These are phyloP conservation scores for Viridothelium virens DNA, from an alignment of 495 filamentous ascomycete species.

Conservation along the genomic window DNA sequence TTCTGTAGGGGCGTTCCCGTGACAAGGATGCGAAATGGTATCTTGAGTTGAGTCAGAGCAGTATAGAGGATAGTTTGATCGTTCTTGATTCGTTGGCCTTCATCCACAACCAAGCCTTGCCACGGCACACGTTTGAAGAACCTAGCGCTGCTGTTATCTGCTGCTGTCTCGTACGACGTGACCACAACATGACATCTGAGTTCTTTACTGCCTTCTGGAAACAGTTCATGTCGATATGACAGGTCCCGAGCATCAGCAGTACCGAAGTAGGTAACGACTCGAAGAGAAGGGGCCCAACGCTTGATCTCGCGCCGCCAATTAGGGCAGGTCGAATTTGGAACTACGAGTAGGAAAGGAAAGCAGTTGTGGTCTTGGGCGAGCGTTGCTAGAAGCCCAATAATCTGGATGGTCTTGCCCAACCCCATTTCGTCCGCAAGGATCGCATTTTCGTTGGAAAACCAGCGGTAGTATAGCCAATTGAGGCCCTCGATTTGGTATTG, in stretches of 20 bases:
- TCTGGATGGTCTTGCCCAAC: conserved; percentile 93
- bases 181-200: conserved; percentile 86
- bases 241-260: conserved; percentile 59
- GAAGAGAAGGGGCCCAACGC: conserved; percentile 76
- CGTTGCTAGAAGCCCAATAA: conserved; percentile 72
- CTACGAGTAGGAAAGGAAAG: conserved; percentile 90
- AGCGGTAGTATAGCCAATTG: conserved; percentile 96
- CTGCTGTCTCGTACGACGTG: conserved; percentile 84
- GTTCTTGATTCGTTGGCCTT: conserved; percentile 94
- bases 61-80: conserved; percentile 75
- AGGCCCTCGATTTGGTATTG: conserved; percentile 86
- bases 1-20: conserved; percentile 91
- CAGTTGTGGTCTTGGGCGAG: conserved; percentile 60
- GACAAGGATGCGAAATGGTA: conserved; percentile 72
- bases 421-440: conserved; percentile 99
- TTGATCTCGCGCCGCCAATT: conserved; percentile 98
- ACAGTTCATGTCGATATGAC: conserved; percentile 73
- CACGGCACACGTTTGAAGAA: conserved; percentile 65
- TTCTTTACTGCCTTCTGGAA: conserved; percentile 49
- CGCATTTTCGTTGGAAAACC: conserved; percentile 69
- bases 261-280: conserved; percentile 88
- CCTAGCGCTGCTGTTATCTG: conserved; percentile 53
- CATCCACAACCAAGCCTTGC: conserved; percentile 87
- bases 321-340: conserved; percentile 86
- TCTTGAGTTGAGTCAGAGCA: conserved; percentile 60